These are phyloP conservation scores for Sarocladium brachiariae DNA, from an alignment of 2,329 filamentous ascomycete genomes.

Conservation along the genomic window DNA sequence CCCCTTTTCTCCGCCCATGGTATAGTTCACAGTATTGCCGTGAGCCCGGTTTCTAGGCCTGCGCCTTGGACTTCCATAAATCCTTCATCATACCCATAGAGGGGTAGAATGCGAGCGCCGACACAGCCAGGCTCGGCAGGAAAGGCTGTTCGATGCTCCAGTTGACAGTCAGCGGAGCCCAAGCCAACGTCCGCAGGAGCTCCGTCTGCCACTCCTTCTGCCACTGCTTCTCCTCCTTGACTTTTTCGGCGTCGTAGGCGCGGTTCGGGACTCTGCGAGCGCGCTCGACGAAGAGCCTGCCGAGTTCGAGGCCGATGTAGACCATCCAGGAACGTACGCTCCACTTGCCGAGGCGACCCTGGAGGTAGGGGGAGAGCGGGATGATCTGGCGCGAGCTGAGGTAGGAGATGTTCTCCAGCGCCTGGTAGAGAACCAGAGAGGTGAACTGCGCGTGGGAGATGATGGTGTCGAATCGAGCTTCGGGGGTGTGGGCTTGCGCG, in stretches of 20 bases:
- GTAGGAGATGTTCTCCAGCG: constrained; percentile 77
- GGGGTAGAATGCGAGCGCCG: constrained; percentile 37
- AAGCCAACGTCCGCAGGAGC: constrained; percentile 63
- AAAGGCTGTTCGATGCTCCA: constrained; percentile 60
- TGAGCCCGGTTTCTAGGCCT: background rate
- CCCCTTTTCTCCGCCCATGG: background rate
- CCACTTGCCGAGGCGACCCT: constrained; percentile 59
- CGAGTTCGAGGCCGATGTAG: constrained; percentile 71
- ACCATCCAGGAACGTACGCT: constrained; percentile 74
- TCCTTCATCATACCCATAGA: constrained; percentile 37
- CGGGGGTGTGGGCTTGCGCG: constrained; percentile 25
- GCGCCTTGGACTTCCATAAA: constrained; percentile 29
- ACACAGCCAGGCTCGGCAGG: constrained; percentile 34
- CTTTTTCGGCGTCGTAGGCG: constrained; percentile 11
- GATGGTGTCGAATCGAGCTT: constrained; percentile 31
- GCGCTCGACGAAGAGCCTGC: constrained; percentile 50
- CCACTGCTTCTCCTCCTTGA: constrained; percentile 33
- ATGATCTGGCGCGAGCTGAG: constrained; percentile 68
- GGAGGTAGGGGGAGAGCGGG: constrained; percentile 45
- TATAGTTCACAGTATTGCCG: no score
- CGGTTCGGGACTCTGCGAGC: constrained; percentile 30
- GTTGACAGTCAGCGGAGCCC: constrained; percentile 77
- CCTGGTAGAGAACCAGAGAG: constrained; percentile 64
- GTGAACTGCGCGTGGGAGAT: constrained; percentile 64
- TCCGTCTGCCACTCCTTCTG: constrained; percentile 54